Evolutionary conservation across 106 monocot species (phyloP).

Genomic region (Amphibolis antarctica): DNA sequence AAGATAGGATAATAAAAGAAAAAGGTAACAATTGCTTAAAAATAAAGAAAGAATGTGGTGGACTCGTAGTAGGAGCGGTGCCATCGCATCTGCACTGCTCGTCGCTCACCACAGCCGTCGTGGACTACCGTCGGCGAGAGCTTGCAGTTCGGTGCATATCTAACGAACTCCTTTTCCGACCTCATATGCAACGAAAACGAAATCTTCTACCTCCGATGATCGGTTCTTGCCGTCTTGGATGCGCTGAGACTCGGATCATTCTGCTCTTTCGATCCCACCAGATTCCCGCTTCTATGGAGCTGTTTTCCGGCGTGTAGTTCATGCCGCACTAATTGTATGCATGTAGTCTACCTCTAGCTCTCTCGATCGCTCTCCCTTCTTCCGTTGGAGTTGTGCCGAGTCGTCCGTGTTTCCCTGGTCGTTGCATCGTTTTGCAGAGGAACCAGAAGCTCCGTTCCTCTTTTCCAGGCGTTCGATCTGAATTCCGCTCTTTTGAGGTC

Average conservation of each 20-base stretch:
- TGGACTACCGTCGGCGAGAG: not conserved
- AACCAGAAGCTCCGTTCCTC: not conserved
- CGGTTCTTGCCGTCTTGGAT: not conserved
- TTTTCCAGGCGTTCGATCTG: not conserved
- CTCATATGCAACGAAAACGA: no score
- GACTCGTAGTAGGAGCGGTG: not conserved
- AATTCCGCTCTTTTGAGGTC: not conserved
- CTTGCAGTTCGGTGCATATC: not conserved
- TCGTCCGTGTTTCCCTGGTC: not conserved
- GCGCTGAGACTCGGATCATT: not conserved
- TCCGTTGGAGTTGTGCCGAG: not conserved
- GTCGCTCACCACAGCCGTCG: not conserved
- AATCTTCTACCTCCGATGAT: not conserved
- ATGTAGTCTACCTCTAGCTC: not conserved
- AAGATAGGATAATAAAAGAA: no score
- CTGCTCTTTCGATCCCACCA: not conserved
- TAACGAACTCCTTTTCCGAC: not conserved
- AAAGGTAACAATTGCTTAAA: no score
- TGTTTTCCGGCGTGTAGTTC: not conserved
- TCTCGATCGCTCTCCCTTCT: not conserved
- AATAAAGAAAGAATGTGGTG: no score
- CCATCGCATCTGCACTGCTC: not conserved
- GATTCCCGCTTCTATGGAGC: not conserved
- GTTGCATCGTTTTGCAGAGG: not conserved
- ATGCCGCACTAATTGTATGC: not conserved